A percentile compares a stretch with the other conserved stretches of the same genome.
phyloP scores from a whole-genome alignment of 2,329 filamentous ascomycete species.

The Botrytis sinoallii region DNA sequence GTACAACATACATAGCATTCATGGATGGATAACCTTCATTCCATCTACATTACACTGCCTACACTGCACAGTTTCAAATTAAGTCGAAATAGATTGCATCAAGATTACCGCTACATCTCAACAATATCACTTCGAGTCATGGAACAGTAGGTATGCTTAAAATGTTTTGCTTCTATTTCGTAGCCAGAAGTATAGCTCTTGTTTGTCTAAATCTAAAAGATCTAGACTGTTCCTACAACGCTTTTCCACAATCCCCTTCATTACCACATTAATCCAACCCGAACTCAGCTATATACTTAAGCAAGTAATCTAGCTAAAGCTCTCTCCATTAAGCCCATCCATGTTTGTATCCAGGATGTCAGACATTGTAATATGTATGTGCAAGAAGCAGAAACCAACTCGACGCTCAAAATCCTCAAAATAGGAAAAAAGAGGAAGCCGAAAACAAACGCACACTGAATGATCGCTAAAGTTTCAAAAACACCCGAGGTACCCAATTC shows the following conservation, averaged over 20 bases:
- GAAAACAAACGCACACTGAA: conserved; percentile 1
- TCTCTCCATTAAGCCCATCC: conserved; percentile 1
- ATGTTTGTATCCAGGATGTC: background rate
- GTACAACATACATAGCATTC: background rate
- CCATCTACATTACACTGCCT: background rate
- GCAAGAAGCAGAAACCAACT: background rate
- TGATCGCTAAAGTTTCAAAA: conserved; percentile 22
- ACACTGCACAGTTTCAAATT: background rate
- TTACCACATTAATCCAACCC: background rate
- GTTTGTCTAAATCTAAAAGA: background rate
- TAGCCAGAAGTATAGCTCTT: conserved; percentile 10
- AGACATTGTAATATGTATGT: conserved; percentile 1
- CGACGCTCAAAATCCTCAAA: background rate
- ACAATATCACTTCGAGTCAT: background rate
- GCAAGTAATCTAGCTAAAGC: background rate
- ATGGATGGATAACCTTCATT: background rate
- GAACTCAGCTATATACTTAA: background rate
- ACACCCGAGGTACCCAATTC: conserved; percentile 22
- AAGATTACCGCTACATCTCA: background rate
- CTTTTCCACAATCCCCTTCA: background rate
- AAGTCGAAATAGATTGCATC: background rate
- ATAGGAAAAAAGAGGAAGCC: background rate
- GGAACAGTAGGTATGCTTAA: background rate
- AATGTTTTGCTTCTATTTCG: conserved; percentile 8
- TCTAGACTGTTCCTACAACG: background rate